phyloP scores from a whole-genome alignment of 2,329 filamentous ascomycete species.

The Ophiostoma sp. region DNA sequence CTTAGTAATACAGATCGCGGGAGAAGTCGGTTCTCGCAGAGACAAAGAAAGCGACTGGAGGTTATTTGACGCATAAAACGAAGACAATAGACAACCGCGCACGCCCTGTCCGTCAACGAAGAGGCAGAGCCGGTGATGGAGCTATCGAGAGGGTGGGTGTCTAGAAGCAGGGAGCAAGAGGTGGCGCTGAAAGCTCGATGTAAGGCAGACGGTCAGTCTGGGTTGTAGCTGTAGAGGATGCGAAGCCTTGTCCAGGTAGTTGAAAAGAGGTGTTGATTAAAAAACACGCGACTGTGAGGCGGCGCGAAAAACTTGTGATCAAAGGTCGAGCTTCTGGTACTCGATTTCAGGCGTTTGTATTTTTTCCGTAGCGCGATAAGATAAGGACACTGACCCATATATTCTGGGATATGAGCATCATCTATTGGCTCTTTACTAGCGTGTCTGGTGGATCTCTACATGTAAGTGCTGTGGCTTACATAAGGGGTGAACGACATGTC shows the following conservation, averaged over 20 bases:
- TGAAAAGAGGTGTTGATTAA: background rate
- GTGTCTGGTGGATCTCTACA: background rate
- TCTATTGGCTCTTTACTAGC: too few relatives aligned
- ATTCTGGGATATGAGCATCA: background rate
- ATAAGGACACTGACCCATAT: background rate
- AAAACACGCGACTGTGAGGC: background rate
- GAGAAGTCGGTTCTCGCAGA: background rate
- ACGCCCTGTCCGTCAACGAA: background rate
- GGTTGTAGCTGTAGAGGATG: background rate
- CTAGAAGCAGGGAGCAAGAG: background rate
- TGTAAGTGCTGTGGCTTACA: slow-evolving; percentile 4
- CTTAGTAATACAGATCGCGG: background rate
- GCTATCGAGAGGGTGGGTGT: background rate
- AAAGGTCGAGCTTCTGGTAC: background rate
- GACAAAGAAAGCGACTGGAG: background rate
- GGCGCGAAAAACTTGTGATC: slow-evolving; percentile 3
- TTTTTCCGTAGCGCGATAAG: slow-evolving; percentile 6
- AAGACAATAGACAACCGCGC: background rate
- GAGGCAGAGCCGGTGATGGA: background rate
- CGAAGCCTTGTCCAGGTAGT: too few relatives aligned
- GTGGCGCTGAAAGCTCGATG: background rate
- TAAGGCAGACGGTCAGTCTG: background rate
- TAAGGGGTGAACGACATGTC: slow-evolving; percentile 4
- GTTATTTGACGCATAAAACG: background rate
- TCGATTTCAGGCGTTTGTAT: background rate